These are phyloP conservation scores for Cyanophora paradoxa DNA, from an alignment of 78 protist species.

Conservation along the genomic window DNA sequence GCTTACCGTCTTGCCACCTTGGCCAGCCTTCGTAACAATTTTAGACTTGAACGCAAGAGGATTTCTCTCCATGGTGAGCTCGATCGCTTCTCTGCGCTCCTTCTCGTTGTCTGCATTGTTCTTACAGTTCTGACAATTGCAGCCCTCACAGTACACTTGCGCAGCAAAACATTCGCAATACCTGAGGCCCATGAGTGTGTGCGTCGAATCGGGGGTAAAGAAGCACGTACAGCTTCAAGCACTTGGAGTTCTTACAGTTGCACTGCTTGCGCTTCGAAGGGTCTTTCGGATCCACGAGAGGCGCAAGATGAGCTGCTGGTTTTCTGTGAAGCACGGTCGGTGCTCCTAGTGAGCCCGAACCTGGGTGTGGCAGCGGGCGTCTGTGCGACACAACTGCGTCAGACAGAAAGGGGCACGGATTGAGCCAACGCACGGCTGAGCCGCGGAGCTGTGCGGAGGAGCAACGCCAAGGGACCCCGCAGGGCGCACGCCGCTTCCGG, in stretches of 20 bases:
- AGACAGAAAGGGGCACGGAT: no score
- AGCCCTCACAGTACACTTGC: slow-evolving; percentile 37
- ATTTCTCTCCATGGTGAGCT: slow-evolving; percentile 56
- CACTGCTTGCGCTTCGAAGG: slow-evolving; percentile 49
- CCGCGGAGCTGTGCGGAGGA: no score
- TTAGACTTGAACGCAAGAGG: slow-evolving; percentile 66
- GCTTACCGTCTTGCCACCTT: neutral
- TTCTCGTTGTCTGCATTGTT: slow-evolving; percentile 52
- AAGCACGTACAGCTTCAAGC: slow-evolving; percentile 62
- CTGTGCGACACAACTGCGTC: no score
- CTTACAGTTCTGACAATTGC: slow-evolving; percentile 57
- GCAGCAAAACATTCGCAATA: slow-evolving; percentile 68
- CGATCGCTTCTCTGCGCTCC: slow-evolving; percentile 39
- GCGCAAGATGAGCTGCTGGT: no score
- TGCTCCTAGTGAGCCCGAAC: no score
- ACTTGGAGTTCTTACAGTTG: slow-evolving; percentile 73
- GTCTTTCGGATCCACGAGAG: no score
- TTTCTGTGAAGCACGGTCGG: no score
- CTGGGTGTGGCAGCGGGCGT: no score
- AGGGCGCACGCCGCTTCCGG: no score
- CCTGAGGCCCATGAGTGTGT: neutral
- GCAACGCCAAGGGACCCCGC: no score
- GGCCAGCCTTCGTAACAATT: slow-evolving; percentile 2
- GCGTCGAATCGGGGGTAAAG: neutral
- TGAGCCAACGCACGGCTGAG: no score